Conservation (phyloP, 805 yeast genomes). For the Ogataea corticis region DNA sequence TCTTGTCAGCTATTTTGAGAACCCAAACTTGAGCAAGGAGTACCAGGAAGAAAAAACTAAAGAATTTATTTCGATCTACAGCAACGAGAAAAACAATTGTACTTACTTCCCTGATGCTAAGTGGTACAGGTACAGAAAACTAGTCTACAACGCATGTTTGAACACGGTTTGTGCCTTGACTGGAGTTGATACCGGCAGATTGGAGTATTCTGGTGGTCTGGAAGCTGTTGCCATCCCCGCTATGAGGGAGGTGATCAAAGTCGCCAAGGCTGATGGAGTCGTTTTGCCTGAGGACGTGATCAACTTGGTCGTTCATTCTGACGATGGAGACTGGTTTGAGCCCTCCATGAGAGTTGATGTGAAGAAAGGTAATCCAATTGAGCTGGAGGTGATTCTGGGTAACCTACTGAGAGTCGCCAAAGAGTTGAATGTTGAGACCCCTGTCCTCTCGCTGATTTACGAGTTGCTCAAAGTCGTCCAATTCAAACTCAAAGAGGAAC, state of each 20-base stretch:
- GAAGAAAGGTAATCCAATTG: slow-evolving; percentile 65
- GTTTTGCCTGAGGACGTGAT: slow-evolving; percentile 49
- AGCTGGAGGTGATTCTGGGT: slow-evolving; percentile 71
- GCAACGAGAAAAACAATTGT: slow-evolving; percentile 43
- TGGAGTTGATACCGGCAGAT: slow-evolving; percentile 58
- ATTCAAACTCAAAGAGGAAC: slow-evolving; percentile 56
- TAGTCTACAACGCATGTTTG: slow-evolving; percentile 68
- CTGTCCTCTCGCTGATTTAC: slow-evolving; percentile 59
- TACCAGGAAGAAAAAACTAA: slow-evolving; percentile 37
- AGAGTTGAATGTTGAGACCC: slow-evolving; percentile 51
- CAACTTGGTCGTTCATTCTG: slow-evolving; percentile 52
- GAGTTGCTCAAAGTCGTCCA: slow-evolving; percentile 61
- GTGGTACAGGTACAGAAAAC: slow-evolving; percentile 60
- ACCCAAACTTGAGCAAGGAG: slow-evolving; percentile 36
- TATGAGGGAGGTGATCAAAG: slow-evolving; percentile 62
- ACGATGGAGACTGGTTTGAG: slow-evolving; percentile 55
- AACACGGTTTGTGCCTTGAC: slow-evolving; percentile 64
- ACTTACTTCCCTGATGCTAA: slow-evolving; percentile 44
- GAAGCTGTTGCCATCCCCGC: slow-evolving; percentile 52
- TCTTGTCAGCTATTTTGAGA: slow-evolving; percentile 51
- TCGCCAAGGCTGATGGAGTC: slow-evolving; percentile 72
- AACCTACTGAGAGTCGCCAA: slow-evolving; percentile 56
- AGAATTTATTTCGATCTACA: slow-evolving; percentile 48
- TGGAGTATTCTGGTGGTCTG: slow-evolving; percentile 45
- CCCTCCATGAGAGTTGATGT: slow-evolving; percentile 74